Evolutionary conservation across 2,329 filamentous ascomycete species (phyloP).

Genomic region (Periglandula ipomoeae): DNA sequence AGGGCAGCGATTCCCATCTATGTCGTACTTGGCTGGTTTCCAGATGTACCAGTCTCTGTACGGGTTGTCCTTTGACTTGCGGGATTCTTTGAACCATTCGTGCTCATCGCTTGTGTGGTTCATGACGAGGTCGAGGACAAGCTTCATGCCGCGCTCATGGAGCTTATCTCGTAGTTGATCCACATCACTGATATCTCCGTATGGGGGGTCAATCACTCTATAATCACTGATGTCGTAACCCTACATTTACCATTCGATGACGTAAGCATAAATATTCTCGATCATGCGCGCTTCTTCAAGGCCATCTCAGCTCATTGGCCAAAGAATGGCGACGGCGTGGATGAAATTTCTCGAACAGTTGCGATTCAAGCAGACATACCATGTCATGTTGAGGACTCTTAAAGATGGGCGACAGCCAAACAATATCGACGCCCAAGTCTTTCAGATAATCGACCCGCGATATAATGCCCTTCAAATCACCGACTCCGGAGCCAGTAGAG

Average conservation of each 20-base stretch:
- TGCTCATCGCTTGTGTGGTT: slow-evolving; percentile 58
- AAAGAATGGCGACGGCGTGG: too few relatives aligned
- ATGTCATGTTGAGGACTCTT: slow-evolving; percentile 54
- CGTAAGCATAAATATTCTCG: not conserved
- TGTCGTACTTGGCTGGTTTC: slow-evolving; percentile 47
- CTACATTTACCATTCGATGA: slow-evolving; percentile 23
- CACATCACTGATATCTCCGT: slow-evolving; percentile 59
- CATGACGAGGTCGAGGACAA: slow-evolving; percentile 64
- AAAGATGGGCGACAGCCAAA: slow-evolving; percentile 44
- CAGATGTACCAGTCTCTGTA: slow-evolving; percentile 59
- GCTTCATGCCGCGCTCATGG: slow-evolving; percentile 55
- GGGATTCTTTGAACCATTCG: slow-evolving; percentile 48
- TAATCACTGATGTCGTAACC: slow-evolving; percentile 66
- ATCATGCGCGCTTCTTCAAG: not conserved
- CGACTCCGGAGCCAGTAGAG: slow-evolving; percentile 44
- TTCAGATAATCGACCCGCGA: slow-evolving; percentile 46
- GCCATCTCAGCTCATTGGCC: not conserved
- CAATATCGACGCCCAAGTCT: slow-evolving; percentile 46
- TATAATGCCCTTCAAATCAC: slow-evolving; percentile 50
- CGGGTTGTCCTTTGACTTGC: slow-evolving; percentile 41
- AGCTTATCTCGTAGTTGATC: slow-evolving; percentile 52
- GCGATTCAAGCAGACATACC: slow-evolving; percentile 21
- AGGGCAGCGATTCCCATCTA: slow-evolving; percentile 46
- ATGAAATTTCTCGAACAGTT: not conserved
- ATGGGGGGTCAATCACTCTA: slow-evolving; percentile 52